Evolutionary conservation across 148 eudicot species (phyloP), one percentile per base, ranked within the genome.

Genomic region (Amaranthus hypochondriacus): DNA sequence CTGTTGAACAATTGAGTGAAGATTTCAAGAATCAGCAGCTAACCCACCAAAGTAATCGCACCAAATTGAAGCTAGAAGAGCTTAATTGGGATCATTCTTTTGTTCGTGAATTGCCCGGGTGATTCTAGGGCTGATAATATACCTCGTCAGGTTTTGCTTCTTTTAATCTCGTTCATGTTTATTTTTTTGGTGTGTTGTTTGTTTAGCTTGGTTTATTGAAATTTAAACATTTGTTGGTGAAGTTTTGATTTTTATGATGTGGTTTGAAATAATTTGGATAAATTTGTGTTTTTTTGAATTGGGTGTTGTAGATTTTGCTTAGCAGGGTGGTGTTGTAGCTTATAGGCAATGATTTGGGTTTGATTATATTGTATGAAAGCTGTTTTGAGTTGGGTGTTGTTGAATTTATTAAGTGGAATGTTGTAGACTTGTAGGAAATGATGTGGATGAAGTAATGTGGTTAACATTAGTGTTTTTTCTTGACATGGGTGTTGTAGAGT

Each of bases 1-100:
- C 78, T 18, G 77, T 89, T 42, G 90, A 86, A 6, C 82, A 88
- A 4, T 73, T 92, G 13, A 51, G 84, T 57, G 80, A 85, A 46
- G 88, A 76, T 69, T 78, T 89, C 61, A 82, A 81, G 51, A 88
- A 86, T 70, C 94, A 89, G 54, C 85, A 68, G 7, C 76, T 88
- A n/a, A 70, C 72, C 52, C 51, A 73, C 4, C 73, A 59, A 4
- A 68, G 48, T 21, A 62, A 28, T 62, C 65, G 48, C 10, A 67
- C 69, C 43, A 83, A 67, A 39, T 80, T 84, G 77, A 88, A 76
- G 62, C 89, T 92, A 12, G 92, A 92, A 58, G 86, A 88, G 46
- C 81, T 92, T 9, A 88, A 84, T 62, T 90, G 97, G 97, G 96
- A 92, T 76, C 78, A 92, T 61, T 90, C 97, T 1, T 92, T 92